Evolutionary conservation across 495 filamentous ascomycete species (phyloP).

Genomic region (Neurospora discreta): DNA sequence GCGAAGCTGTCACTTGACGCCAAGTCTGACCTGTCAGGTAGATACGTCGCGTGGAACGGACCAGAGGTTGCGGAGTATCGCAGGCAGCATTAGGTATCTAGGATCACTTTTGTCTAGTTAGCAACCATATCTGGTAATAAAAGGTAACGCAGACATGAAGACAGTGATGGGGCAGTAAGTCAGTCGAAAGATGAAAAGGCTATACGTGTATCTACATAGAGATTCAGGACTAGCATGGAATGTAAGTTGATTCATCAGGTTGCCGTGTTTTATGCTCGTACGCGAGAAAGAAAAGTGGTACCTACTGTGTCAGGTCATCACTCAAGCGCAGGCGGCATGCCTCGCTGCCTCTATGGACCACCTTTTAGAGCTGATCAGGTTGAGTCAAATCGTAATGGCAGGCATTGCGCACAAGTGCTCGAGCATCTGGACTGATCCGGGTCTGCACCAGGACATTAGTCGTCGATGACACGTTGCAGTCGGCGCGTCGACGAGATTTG

Average conservation of each 20-base stretch:
- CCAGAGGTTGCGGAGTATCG: constrained; percentile 55
- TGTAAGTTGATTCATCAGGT: constrained; percentile 39
- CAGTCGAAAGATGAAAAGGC: constrained; percentile 98
- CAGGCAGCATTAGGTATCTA: constrained; percentile 6
- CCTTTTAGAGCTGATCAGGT: neutral
- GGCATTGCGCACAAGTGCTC: neutral
- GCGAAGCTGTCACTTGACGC: constrained; percentile 54
- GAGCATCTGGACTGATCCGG: constrained; percentile 13
- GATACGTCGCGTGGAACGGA: constrained; percentile 63
- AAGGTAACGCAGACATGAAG: neutral
- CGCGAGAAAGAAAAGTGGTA: constrained; percentile 7
- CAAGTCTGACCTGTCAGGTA: constrained; percentile 56
- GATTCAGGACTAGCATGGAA: constrained; percentile 89
- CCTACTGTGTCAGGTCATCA: constrained; percentile 10
- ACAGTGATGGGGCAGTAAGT: constrained; percentile 22
- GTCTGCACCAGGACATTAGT: neutral
- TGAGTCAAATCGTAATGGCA: neutral
- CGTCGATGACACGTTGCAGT: neutral
- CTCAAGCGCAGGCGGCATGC: neutral
- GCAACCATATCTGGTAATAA: neutral
- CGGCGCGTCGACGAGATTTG: neutral
- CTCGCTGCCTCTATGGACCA: neutral
- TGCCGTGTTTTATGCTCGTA: constrained; percentile 2
- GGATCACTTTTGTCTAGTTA: constrained; percentile 2
- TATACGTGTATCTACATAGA: constrained; percentile 62